Percentiles rank a stretch among this genome's conserved stretches.
These are phyloP conservation scores for Sergeia podlipaevii DNA, from an alignment of 208 protist species.

Conservation along the genomic window DNA sequence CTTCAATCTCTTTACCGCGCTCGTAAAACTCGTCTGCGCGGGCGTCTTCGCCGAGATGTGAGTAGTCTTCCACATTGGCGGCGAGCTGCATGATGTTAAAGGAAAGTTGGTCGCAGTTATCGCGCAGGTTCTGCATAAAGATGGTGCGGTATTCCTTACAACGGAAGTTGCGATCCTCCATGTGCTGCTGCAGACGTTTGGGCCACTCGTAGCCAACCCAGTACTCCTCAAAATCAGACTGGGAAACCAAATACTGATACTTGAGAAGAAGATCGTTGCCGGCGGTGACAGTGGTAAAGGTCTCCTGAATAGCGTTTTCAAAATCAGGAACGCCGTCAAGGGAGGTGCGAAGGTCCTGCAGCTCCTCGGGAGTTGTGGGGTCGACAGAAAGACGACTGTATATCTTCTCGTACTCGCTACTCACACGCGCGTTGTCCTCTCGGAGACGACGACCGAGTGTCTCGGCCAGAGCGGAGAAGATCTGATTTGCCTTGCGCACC, in stretches of 20 bases:
- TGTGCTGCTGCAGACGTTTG: slow-evolving; percentile 80
- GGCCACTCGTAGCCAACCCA: slow-evolving; percentile 91
- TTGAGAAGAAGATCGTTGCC: slow-evolving; percentile 83
- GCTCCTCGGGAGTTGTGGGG: slow-evolving; percentile 86
- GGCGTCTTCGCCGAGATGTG: slow-evolving; percentile 79
- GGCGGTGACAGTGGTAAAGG: slow-evolving; percentile 67
- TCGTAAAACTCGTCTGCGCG: slow-evolving; percentile 89
- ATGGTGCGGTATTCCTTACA: slow-evolving; percentile 89
- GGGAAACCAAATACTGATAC: slow-evolving; percentile 70
- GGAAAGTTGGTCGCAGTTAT: slow-evolving; percentile 83
- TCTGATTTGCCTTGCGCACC: slow-evolving; percentile 36
- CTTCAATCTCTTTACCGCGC: slow-evolving; percentile 67
- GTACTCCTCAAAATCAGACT: slow-evolving; percentile 80
- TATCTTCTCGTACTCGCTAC: slow-evolving; percentile 70
- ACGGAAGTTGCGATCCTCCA: slow-evolving; percentile 88
- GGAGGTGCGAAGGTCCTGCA: slow-evolving; percentile 78
- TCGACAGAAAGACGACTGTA: slow-evolving; percentile 67
- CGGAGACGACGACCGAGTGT: slow-evolving; percentile 48
- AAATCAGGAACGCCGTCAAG: slow-evolving; percentile 70
- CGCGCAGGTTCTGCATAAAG: slow-evolving; percentile 88
- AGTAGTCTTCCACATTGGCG: slow-evolving; percentile 82
- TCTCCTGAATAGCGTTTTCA: slow-evolving; percentile 64
- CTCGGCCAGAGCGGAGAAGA: slow-evolving; percentile 73
- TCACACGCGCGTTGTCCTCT: slow-evolving; percentile 57
- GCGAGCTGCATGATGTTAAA: slow-evolving; percentile 79